Evolutionary conservation across 768 basidiomycete genomes (phyloP).

Genomic region (Mycena rebaudengoi): DNA sequence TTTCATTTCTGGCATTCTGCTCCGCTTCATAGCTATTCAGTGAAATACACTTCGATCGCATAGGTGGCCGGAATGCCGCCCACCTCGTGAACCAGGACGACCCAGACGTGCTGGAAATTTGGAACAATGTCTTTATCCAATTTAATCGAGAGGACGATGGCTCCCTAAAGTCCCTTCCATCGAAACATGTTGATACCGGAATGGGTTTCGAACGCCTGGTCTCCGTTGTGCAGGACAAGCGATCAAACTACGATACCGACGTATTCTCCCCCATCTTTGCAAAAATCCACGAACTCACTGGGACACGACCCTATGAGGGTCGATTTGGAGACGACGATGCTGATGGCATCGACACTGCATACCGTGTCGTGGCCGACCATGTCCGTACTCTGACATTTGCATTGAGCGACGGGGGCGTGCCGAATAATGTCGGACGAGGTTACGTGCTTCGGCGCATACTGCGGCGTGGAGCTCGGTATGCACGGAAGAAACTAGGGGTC

Average conservation of each 20-base stretch:
- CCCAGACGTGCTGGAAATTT: constrained; percentile 96
- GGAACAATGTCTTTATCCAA: constrained; percentile 99
- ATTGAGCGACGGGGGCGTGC: constrained; percentile 94
- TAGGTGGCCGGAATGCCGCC: constrained; percentile 96
- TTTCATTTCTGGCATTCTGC: neutral
- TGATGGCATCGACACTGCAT: constrained; percentile 97
- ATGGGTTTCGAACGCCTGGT: constrained; percentile 99
- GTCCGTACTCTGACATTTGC: constrained; percentile 95
- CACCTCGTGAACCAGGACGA: constrained; percentile 96
- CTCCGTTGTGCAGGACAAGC: constrained; percentile 88
- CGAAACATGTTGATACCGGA: constrained; percentile 97
- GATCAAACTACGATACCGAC: constrained; percentile 98
- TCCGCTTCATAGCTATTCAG: constrained; percentile 49
- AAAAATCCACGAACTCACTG: constrained; percentile 88
- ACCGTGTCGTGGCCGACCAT: constrained; percentile 97
- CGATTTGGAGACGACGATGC: constrained; percentile 94
- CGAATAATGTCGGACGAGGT: constrained; percentile 95
- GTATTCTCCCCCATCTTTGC: constrained; percentile 90
- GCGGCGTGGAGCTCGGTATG: constrained; percentile 93
- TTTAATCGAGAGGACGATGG: constrained; percentile 96
- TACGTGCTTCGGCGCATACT: constrained; percentile 97
- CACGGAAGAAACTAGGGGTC: constrained; percentile 92
- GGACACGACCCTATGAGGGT: constrained; percentile 87
- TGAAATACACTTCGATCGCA: constrained; percentile 96
- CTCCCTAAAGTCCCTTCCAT: constrained; percentile 80